Evolutionary conservation across 2,329 filamentous ascomycete species (phyloP).

Genomic region (Trichoderma sp.): DNA sequence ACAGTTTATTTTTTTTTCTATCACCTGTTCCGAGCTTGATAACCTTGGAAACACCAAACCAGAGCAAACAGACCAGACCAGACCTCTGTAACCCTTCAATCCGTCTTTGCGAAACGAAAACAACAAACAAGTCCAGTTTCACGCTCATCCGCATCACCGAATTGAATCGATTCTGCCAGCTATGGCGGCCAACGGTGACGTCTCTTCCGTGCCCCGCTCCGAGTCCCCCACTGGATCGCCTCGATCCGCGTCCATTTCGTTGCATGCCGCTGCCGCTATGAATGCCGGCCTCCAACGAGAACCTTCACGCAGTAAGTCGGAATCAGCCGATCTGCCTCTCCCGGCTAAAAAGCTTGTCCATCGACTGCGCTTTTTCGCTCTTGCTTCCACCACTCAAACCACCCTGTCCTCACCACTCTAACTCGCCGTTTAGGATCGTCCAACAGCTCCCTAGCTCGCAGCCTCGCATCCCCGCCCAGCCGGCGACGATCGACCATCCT

Average conservation of each 20-base stretch:
- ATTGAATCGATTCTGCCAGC: neutral
- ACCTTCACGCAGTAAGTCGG: slow-evolving; percentile 51
- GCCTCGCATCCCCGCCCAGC: slow-evolving; percentile 46
- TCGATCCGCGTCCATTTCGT: slow-evolving; percentile 64
- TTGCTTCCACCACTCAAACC: neutral
- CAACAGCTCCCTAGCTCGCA: slow-evolving; percentile 47
- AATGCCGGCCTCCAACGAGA: slow-evolving; percentile 73
- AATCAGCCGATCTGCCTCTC: neutral
- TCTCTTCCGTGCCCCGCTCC: slow-evolving; percentile 27
- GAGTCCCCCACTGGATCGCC: slow-evolving; percentile 60
- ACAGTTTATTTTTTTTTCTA: neutral
- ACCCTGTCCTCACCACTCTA: neutral
- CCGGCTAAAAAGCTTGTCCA: slow-evolving; percentile 9
- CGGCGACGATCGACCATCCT: slow-evolving; percentile 66
- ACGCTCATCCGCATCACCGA: neutral
- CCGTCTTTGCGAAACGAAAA: neutral
- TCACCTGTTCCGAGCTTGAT: neutral
- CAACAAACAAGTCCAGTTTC: neutral
- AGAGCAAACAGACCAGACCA: neutral
- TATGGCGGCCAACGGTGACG: slow-evolving; percentile 34
- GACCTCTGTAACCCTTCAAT: neutral
- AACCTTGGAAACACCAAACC: neutral
- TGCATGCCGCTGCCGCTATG: slow-evolving; percentile 73
- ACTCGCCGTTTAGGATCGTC: slow-evolving; percentile 43
- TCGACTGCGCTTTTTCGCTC: neutral